Evolutionary conservation across 768 basidiomycete species (phyloP).

Genomic region (Boletus reticuloceps): DNA sequence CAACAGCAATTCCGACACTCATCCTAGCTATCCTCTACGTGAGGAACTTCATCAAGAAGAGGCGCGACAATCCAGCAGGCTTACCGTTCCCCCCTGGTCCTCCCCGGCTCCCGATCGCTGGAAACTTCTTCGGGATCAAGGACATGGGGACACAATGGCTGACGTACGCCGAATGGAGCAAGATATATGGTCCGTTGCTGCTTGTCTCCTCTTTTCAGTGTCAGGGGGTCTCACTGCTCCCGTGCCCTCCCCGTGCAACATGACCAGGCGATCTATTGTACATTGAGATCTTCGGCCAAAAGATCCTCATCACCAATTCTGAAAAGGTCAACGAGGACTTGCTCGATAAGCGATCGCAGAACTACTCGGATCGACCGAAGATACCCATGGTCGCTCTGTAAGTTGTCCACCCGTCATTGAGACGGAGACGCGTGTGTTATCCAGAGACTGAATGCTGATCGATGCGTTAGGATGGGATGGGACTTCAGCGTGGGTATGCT

Average conservation of each 20-base stretch:
- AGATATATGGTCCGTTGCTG: conserved; percentile 36
- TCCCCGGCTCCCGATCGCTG: conserved; percentile 39
- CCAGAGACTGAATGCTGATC: neutral
- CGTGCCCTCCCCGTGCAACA: too few species aligned
- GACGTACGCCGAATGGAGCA: conserved; percentile 41
- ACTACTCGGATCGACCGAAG: conserved; percentile 27
- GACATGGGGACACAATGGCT: conserved; percentile 37
- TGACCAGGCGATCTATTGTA: conserved; percentile 24
- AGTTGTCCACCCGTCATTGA: neutral
- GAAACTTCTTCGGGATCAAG: conserved; percentile 43
- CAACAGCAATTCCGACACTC: neutral
- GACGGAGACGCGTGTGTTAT: too few species aligned
- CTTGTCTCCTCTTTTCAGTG: neutral
- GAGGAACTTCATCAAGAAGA: conserved; percentile 4
- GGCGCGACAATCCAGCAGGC: conserved; percentile 14
- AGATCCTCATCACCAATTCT: conserved; percentile 23
- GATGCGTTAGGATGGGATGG: conserved; percentile 32
- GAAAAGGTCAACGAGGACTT: conserved; percentile 26
- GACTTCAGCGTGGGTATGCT: conserved; percentile 36
- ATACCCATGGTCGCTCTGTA: conserved; percentile 23
- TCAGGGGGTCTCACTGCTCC: neutral
- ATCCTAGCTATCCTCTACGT: neutral
- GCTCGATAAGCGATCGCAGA: conserved; percentile 27
- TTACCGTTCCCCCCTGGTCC: conserved; percentile 41
- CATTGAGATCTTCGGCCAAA: conserved; percentile 23